These are phyloP conservation scores for Triticum aestivum DNA, from an alignment of 176 grass and related monocot species.

Conservation along the genomic window DNA sequence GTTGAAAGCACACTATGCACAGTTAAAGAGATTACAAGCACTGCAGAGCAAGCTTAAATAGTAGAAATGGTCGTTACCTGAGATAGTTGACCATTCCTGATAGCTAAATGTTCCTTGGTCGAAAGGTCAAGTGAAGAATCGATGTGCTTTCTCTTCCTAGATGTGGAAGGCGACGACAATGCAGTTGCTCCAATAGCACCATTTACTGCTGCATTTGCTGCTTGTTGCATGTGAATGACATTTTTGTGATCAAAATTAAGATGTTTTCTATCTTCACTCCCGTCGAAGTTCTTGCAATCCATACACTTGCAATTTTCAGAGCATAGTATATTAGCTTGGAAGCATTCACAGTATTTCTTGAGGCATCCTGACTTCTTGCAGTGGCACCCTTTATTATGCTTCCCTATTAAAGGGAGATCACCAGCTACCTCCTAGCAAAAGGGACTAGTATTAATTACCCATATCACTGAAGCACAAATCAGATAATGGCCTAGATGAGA, in stretches of 20 bases:
- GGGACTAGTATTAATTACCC: conserved; percentile 24
- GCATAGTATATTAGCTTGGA: conserved; percentile 97
- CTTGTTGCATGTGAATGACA: conserved; percentile 75
- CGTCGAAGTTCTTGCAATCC: conserved; percentile 98
- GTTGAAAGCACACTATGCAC: conserved; percentile 6
- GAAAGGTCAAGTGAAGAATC: conserved; percentile 60
- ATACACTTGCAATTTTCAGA: conserved; percentile 99
- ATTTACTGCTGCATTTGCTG: conserved; percentile 75
- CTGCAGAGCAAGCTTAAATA: not conserved
- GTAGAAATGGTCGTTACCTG: conserved; percentile 56
- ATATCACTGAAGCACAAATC: not conserved
- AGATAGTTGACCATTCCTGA: conserved; percentile 44
- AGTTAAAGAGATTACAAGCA: conserved; percentile 15
- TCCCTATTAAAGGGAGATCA: conserved; percentile 72
- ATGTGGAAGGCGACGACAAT: conserved; percentile 71
- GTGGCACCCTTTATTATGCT: conserved; percentile 98
- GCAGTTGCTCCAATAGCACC: conserved; percentile 70
- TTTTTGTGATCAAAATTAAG: conserved; percentile 68
- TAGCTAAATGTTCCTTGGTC: conserved; percentile 44
- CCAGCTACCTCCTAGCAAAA: conserved; percentile 59
- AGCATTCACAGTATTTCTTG: conserved; percentile 99
- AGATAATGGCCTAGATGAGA: conserved; percentile 14
- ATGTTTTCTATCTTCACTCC: conserved; percentile 78
- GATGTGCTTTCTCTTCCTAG: conserved; percentile 71
- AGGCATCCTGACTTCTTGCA: conserved; percentile 99